These are phyloP conservation scores for Aspergillus biplanus DNA, from an alignment of 495 filamentous ascomycete species.

Conservation along the genomic window DNA sequence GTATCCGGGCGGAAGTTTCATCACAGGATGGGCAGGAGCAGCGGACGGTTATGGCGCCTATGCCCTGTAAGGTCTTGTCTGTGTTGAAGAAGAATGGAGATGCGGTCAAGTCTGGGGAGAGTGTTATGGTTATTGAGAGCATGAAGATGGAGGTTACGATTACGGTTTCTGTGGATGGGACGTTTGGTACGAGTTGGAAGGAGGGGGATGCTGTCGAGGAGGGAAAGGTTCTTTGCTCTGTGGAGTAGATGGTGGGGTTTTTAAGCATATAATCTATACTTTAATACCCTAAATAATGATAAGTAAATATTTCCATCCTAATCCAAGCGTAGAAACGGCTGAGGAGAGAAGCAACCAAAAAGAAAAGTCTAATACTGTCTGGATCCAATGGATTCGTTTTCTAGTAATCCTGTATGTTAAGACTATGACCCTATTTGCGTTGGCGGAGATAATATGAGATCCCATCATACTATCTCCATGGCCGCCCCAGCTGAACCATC, in stretches of 20 bases:
- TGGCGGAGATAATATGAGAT: too few relatives aligned
- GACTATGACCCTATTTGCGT: too few relatives aligned
- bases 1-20: slow-evolving; percentile 71
- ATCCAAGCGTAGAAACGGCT: not conserved
- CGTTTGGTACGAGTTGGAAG: slow-evolving; percentile 30
- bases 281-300: not conserved
- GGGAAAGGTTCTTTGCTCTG: slow-evolving; percentile 32
- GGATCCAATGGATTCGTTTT: too few relatives aligned
- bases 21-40: slow-evolving; percentile 66
- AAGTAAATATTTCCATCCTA: not conserved
- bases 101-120: slow-evolving; percentile 70
- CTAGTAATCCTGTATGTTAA: too few relatives aligned
- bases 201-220: slow-evolving; percentile 36
- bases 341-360: too few relatives aligned
- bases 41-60: slow-evolving; percentile 76
- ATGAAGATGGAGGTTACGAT: slow-evolving; percentile 99
- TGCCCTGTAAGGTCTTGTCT: slow-evolving; percentile 83
- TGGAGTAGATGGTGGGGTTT: not conserved
- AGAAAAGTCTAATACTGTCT: too few relatives aligned
- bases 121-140: slow-evolving; percentile 87
- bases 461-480: too few relatives aligned
- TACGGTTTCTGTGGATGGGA: slow-evolving; percentile 24
- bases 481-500: too few relatives aligned
- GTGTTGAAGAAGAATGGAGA: slow-evolving; percentile 75
- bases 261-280: too few relatives aligned